A percentile compares a stretch with the other conserved stretches of the same genome.
phyloP scores from a whole-genome alignment of 2,329 filamentous ascomycete genomes.

The Alternaria sp. region DNA sequence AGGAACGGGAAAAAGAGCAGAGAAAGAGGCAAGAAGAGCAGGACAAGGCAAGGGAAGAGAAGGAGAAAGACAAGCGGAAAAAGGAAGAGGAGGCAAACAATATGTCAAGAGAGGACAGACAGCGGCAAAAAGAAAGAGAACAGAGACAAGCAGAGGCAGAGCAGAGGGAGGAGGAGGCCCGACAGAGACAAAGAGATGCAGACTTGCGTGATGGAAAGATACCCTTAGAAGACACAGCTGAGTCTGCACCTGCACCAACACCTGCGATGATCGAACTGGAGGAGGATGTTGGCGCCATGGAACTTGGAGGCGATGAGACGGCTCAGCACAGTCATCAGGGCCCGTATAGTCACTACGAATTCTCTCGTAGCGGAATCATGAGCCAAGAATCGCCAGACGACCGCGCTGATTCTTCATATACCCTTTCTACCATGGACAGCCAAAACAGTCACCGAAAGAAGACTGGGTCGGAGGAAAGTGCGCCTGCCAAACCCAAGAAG shows the following conservation, averaged over 20 bases:
- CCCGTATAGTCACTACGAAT: slow-evolving; percentile 40
- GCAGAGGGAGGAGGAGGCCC: slow-evolving; percentile 24
- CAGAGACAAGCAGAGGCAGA: slow-evolving; percentile 15
- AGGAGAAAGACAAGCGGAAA: slow-evolving; percentile 29
- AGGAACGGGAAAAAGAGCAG: slow-evolving; percentile 22
- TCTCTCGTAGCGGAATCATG: slow-evolving; percentile 43
- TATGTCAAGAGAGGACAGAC: slow-evolving; percentile 12
- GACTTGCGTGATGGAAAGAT: slow-evolving; percentile 12
- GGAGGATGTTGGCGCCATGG: slow-evolving; percentile 34
- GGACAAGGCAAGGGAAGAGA: slow-evolving; percentile 4
- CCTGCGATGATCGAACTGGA: slow-evolving; percentile 20
- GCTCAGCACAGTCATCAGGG: slow-evolving; percentile 9
- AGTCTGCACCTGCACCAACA: slow-evolving; percentile 2
- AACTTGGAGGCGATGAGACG: slow-evolving; percentile 22
- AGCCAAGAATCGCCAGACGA: slow-evolving; percentile 36
- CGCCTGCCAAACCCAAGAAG: slow-evolving; percentile 55
- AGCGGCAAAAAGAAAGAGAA: slow-evolving; percentile 18
- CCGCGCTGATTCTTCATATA: slow-evolving; percentile 27
- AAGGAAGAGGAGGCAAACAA: slow-evolving; percentile 23
- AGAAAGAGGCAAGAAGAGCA: slow-evolving; percentile 33
- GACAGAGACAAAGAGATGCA: slow-evolving; percentile 15
- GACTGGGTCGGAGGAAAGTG: not conserved
- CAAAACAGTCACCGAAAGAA: slow-evolving; percentile 9
- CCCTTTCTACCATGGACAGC: slow-evolving; percentile 31
- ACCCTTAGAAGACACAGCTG: slow-evolving; percentile 18